These are phyloP conservation scores for Fusarium xylarioides DNA, from an alignment of 2,329 filamentous ascomycete genomes.

Conservation along the genomic window DNA sequence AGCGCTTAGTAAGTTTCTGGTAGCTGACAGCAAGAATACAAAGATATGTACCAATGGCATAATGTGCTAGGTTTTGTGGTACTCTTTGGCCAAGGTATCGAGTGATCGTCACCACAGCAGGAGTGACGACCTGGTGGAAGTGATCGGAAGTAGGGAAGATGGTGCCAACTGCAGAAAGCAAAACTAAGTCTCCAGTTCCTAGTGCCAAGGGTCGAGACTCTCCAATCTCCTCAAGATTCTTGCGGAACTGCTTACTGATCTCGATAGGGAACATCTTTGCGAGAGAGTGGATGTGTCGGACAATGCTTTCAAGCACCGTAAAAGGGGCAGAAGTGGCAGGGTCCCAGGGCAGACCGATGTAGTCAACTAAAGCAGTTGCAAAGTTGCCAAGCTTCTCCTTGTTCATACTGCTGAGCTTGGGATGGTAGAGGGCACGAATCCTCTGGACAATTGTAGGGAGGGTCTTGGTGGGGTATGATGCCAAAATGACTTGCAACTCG, in stretches of 20 bases:
- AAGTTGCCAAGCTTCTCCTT: conserved; percentile 82
- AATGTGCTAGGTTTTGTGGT: conserved; percentile 71
- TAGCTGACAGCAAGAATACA: conserved; percentile 83
- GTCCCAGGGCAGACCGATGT: conserved; percentile 61
- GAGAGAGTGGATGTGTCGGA: conserved; percentile 92
- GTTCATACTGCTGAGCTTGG: conserved; percentile 84
- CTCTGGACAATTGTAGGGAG: conserved; percentile 84
- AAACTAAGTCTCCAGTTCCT: conserved; percentile 75
- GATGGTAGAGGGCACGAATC: conserved; percentile 91
- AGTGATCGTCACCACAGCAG: conserved; percentile 84
- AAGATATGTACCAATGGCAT: conserved; percentile 80
- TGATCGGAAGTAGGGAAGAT: conserved; percentile 97
- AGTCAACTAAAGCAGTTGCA: conserved; percentile 71
- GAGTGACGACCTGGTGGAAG: conserved; percentile 94
- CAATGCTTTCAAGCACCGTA: conserved; percentile 76
- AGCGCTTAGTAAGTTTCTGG: conserved; percentile 83
- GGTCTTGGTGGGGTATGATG: conserved; percentile 68
- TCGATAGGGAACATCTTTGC: conserved; percentile 84
- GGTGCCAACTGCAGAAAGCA: conserved; percentile 83
- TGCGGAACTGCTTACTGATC: conserved; percentile 79
- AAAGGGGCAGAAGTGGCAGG: conserved; percentile 64
- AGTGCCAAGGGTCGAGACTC: conserved; percentile 60
- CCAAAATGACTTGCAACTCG: conserved; percentile 75
- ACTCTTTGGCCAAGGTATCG: conserved; percentile 84
- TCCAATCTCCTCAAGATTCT: conserved; percentile 70